These are phyloP conservation scores for Botrytis paeoniae DNA, from an alignment of 2,329 filamentous ascomycete genomes.

Conservation along the genomic window DNA sequence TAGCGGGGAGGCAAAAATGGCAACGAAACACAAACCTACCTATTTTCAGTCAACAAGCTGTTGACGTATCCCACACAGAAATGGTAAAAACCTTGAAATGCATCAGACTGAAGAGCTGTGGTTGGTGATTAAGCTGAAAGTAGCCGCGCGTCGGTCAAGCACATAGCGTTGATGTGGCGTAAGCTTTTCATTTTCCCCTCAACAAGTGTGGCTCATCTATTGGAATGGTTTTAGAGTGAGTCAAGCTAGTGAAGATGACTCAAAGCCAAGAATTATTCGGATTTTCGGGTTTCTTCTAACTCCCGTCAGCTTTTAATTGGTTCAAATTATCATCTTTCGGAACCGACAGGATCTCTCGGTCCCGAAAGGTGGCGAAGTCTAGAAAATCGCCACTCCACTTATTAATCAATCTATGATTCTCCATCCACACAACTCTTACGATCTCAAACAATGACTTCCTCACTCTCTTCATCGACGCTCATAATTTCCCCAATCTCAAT, in stretches of 20 bases:
- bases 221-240: not conserved
- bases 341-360: not conserved
- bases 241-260: not conserved
- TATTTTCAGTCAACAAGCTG: slow-evolving; percentile 6
- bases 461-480: not conserved
- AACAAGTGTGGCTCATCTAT: slow-evolving; percentile 4
- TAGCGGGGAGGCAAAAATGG: slow-evolving; percentile 12
- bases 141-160: slow-evolving; percentile 10
- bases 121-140: slow-evolving; percentile 10
- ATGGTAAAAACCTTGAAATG: not conserved
- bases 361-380: not conserved
- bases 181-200: not conserved
- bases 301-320: not conserved
- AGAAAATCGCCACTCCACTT: not conserved
- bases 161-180: slow-evolving; percentile 5
- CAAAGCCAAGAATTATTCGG: not conserved
- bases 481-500: not conserved
- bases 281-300: not conserved
- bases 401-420: not conserved
- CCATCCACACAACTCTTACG: not conserved
- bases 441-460: not conserved
- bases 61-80: not conserved
- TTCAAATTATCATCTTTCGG: not conserved
- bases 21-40: not conserved
- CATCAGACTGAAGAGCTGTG: slow-evolving; percentile 7